phyloP scores from a whole-genome alignment of 345 rosid species.

The Schrenkiella parvula region DNA sequence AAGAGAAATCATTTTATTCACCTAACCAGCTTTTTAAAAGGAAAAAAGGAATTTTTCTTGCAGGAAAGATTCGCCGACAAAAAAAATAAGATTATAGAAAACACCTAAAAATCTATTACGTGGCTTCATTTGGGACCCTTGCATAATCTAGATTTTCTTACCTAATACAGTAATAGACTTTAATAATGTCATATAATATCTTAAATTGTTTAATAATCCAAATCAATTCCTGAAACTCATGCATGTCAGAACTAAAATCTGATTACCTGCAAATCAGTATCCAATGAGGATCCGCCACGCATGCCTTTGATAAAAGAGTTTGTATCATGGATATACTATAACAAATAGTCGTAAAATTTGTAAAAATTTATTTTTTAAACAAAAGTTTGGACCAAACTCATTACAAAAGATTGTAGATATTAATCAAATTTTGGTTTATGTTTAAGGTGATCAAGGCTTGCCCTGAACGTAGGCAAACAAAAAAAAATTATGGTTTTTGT shows the following conservation, averaged over 20 bases:
- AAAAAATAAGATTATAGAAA: no score
- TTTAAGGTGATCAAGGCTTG: no score
- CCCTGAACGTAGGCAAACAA: no score
- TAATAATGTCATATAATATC: background rate
- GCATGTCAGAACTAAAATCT: background rate
- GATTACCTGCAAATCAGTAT: background rate
- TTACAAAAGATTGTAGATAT: background rate
- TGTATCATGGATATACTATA: background rate
- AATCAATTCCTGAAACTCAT: background rate
- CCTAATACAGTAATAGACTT: slow-evolving; percentile 10
- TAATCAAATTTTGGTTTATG: background rate
- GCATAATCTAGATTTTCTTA: slow-evolving; percentile 15
- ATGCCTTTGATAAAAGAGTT: background rate
- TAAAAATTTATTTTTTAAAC: background rate
- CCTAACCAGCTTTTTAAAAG: background rate
- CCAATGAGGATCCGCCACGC: background rate
- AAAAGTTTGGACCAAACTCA: background rate
- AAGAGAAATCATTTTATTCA: background rate
- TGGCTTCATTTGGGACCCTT: background rate
- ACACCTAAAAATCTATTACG: no score
- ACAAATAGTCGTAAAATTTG: background rate
- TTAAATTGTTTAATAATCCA: background rate
- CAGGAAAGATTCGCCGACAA: background rate
- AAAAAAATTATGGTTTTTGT: no score
- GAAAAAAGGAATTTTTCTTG: background rate